phyloP scores from a whole-genome alignment of 768 basidiomycete species.

The Lepiota venenata region DNA sequence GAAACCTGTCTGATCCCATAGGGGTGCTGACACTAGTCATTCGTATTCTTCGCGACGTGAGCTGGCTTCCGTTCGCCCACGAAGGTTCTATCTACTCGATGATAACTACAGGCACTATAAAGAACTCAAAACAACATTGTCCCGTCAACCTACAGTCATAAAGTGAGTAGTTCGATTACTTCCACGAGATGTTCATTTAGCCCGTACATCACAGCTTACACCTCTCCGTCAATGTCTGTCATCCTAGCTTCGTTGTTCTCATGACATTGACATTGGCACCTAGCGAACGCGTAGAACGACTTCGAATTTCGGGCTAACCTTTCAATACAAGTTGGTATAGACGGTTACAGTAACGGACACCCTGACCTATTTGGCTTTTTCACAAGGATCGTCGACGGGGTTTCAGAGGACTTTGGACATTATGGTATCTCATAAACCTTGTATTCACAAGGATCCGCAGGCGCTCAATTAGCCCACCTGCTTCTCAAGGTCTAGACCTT shows the following conservation, averaged over 20 bases:
- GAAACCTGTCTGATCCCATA: conserved; percentile 3
- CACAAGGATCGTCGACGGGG: conserved; percentile 70
- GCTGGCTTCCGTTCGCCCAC: conserved; percentile 12
- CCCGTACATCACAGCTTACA: conserved; percentile 56
- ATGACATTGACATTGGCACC: neutral
- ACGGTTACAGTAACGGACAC: neutral
- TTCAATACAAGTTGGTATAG: conserved; percentile 66
- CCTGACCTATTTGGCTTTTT: neutral
- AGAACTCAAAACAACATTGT: conserved; percentile 76
- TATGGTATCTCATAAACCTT: conserved; percentile 49
- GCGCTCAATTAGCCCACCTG: neutral
- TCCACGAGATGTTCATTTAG: neutral
- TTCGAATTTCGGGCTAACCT: conserved; percentile 64
- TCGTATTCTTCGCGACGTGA: conserved; percentile 90
- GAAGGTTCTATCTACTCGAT: conserved; percentile 4
- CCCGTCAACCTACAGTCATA: conserved; percentile 72
- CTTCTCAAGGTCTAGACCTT: conserved; percentile 72
- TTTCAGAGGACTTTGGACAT: conserved; percentile 56
- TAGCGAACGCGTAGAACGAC: conserved; percentile 54
- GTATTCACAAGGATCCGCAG: neutral
- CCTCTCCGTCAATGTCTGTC: conserved; percentile 68
- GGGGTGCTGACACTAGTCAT: conserved; percentile 45
- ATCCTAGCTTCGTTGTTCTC: neutral
- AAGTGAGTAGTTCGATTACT: conserved; percentile 47
- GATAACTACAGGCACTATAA: conserved; percentile 61